phyloP scores from a whole-genome alignment of 1,284 basidiomycete genomes.

The Mycosarcoma mackinlayi region DNA sequence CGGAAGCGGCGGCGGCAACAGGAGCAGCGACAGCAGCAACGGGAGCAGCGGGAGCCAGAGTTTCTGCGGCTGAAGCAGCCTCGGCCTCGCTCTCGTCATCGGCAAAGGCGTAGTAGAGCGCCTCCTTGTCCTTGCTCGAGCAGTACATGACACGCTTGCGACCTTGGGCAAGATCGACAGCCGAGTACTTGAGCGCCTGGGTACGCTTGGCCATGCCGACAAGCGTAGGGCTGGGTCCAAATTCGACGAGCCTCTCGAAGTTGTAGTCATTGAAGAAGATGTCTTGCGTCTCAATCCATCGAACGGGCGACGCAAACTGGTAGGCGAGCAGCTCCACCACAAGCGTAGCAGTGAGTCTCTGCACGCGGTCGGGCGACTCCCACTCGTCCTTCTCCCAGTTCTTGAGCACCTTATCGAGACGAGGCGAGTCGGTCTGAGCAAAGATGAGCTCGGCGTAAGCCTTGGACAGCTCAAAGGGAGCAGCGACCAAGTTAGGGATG shows the following conservation, averaged over 20 bases:
- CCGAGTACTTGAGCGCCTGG: slow-evolving; percentile 94
- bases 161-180: slow-evolving; percentile 84
- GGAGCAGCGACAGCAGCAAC: slow-evolving; percentile 69
- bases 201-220: slow-evolving; percentile 96
- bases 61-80: slow-evolving; percentile 70
- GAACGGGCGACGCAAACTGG: slow-evolving; percentile 80
- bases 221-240: slow-evolving; percentile 94
- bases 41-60: slow-evolving; percentile 68
- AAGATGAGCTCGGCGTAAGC: slow-evolving; percentile 89
- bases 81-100: slow-evolving; percentile 75
- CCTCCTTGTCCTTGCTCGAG: slow-evolving; percentile 92
- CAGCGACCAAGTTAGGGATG: slow-evolving; percentile 95
- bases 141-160: slow-evolving; percentile 86
- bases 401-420: slow-evolving; percentile 89
- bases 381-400: slow-evolving; percentile 93
- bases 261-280: slow-evolving; percentile 85
- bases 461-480: slow-evolving; percentile 89
- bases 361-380: slow-evolving; percentile 82
- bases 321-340: slow-evolving; percentile 96
- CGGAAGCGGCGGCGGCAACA: slow-evolving; percentile 71
- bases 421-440: slow-evolving; percentile 75
- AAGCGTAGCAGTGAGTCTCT: slow-evolving; percentile 92
- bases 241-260: slow-evolving; percentile 93
- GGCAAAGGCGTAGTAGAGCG: slow-evolving; percentile 98
- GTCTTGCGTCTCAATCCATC: slow-evolving; percentile 99